phyloP scores from a whole-genome alignment of 2,329 filamentous ascomycete genomes.

The Monosporascus cannonballus region DNA sequence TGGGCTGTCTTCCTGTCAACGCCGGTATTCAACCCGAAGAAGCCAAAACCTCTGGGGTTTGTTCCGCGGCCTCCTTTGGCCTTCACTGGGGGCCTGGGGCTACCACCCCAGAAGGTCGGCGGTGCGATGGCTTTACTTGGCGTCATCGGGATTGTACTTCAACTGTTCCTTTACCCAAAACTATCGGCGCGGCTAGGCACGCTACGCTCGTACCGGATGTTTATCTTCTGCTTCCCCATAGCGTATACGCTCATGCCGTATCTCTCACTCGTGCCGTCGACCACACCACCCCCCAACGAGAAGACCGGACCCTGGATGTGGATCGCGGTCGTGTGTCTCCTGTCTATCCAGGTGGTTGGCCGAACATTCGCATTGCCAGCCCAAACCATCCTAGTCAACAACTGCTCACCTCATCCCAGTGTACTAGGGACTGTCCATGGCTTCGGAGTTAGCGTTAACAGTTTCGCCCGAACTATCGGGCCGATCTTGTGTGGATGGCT shows the following conservation, averaged over 20 bases:
- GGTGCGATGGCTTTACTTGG: constrained; percentile 73
- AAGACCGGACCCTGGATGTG: constrained; percentile 55
- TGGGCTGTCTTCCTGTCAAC: constrained; percentile 75
- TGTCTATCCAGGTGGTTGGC: constrained; percentile 59
- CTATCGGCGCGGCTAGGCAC: constrained; percentile 63
- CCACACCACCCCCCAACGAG: constrained; percentile 39
- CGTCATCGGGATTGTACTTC: constrained; percentile 66
- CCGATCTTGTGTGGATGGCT: constrained; percentile 54
- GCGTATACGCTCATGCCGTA: constrained; percentile 66
- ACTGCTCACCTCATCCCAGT: constrained; percentile 41
- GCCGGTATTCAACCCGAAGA: constrained; percentile 47
- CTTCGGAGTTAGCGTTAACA: constrained; percentile 51
- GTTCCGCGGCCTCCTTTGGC: constrained; percentile 44
- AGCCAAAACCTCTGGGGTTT: constrained; percentile 25
- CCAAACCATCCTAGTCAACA: constrained; percentile 41
- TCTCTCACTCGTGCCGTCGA: constrained; percentile 56
- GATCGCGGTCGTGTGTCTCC: constrained; percentile 55
- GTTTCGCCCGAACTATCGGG: constrained; percentile 52
- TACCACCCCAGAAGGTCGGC: constrained; percentile 66
- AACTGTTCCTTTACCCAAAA: constrained; percentile 64
- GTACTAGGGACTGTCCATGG: constrained; percentile 44
- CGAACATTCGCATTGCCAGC: constrained; percentile 55
- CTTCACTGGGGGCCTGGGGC: constrained; percentile 71
- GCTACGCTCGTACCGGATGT: constrained; percentile 60
- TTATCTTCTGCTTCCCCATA: constrained; percentile 63